A percentile compares a stretch with the other conserved stretches of the same genome.
phyloP scores from a whole-genome alignment of 345 rosid genomes.

The Salix brachista region DNA sequence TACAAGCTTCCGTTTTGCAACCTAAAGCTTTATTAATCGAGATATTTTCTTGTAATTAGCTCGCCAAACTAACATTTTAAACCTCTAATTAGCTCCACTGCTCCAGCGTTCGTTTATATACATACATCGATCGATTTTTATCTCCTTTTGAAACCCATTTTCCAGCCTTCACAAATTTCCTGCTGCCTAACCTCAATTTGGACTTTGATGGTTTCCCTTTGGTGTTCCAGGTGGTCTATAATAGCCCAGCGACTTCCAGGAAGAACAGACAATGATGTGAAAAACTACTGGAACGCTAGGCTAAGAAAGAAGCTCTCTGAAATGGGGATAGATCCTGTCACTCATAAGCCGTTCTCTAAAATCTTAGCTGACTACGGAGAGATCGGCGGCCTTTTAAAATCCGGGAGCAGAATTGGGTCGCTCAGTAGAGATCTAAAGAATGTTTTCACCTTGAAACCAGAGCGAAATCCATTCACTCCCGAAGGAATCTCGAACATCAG shows the following conservation, averaged over 20 bases:
- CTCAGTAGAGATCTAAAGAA: constrained; percentile 41
- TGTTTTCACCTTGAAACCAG: constrained; percentile 23
- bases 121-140: no score
- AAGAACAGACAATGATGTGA: constrained; percentile 90
- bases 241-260: constrained; percentile 93
- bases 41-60: neutral
- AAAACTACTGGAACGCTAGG: constrained; percentile 89
- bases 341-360: constrained; percentile 89
- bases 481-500: constrained; percentile 16
- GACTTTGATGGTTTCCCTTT: neutral
- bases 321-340: constrained; percentile 93
- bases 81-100: neutral
- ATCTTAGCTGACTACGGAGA: constrained; percentile 80
- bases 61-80: neutral
- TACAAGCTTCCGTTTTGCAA: neutral
- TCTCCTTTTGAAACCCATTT: neutral
- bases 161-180: neutral
- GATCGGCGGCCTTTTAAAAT: constrained; percentile 54
- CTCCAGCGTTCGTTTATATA: neutral
- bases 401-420: constrained; percentile 42
- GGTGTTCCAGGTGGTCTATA: constrained; percentile 66
- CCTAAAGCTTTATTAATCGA: neutral
- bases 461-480: constrained; percentile 5
- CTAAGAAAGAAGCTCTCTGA: constrained; percentile 80
- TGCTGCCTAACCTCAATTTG: neutral